Evolutionary conservation across 2,329 filamentous ascomycete genomes (phyloP).

Genomic region (Neurospora sp.): DNA sequence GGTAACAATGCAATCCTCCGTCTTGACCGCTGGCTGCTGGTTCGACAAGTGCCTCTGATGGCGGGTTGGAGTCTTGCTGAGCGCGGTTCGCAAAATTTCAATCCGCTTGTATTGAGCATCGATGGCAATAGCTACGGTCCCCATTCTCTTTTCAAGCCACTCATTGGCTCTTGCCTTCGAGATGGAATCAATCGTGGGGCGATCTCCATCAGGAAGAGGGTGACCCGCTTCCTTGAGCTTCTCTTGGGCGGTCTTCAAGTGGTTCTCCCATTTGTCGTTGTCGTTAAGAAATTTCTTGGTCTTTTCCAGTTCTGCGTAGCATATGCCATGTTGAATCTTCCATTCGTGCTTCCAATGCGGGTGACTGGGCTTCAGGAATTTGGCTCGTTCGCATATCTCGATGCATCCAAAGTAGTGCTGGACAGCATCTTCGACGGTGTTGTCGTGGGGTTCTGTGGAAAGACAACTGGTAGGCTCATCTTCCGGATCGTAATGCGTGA

Average conservation of each 20-base stretch:
- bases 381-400: slow-evolving; percentile 1
- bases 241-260: not conserved
- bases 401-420: slow-evolving; percentile 10
- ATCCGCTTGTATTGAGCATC: slow-evolving; percentile 10
- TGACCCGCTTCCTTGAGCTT: not conserved
- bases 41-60: not conserved
- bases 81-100: slow-evolving; percentile 1
- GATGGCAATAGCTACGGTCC: slow-evolving; percentile 6
- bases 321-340: not conserved
- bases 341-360: not conserved
- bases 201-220: not conserved
- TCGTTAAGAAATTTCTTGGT: not conserved
- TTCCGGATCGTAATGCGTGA: not conserved
- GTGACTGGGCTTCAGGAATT: not conserved
- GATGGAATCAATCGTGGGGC: not conserved
- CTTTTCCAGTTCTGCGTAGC: not conserved
- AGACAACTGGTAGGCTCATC: not conserved
- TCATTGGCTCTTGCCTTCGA: not conserved
- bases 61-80: not conserved
- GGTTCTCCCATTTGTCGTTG: not conserved
- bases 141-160: slow-evolving; percentile 2
- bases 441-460: slow-evolving; percentile 25
- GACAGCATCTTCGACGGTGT: slow-evolving; percentile 5
- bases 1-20: not conserved
- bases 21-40: not conserved